Evolutionary conservation across 176 grass and related monocot species (phyloP).

Genomic region (Typha latifolia): DNA sequence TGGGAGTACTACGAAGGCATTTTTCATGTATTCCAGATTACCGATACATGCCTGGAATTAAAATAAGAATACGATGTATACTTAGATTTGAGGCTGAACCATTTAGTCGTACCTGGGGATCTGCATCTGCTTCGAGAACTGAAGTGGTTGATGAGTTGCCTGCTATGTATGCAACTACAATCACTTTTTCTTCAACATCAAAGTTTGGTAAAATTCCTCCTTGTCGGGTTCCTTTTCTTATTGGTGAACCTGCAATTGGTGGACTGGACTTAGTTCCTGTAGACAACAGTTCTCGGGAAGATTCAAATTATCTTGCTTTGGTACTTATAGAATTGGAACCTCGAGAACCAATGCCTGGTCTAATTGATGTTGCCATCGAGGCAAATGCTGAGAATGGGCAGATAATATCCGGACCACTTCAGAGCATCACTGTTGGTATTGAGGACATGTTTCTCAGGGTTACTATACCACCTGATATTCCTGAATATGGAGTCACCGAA

Average conservation of each 20-base stretch:
- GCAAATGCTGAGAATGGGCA: conserved; percentile 74
- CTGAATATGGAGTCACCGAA: conserved; percentile 19
- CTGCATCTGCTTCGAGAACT: conserved; percentile 29
- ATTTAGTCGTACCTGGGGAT: conserved; percentile 48
- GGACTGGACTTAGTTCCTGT: conserved; percentile 48
- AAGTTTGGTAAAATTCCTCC: conserved; percentile 67
- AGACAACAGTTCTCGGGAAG: conserved; percentile 27
- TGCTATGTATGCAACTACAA: conserved; percentile 66
- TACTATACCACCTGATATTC: conserved; percentile 37
- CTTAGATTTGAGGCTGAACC: conserved; percentile 78
- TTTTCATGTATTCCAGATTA: conserved; percentile 73
- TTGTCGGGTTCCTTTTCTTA: conserved; percentile 72
- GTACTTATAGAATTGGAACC: conserved; percentile 78
- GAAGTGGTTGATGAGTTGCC: conserved; percentile 42
- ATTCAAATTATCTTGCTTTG: conserved; percentile 30
- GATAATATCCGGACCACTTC: conserved; percentile 58
- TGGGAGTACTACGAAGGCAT: conserved; percentile 63
- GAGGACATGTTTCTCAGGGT: conserved; percentile 91
- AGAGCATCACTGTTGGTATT: conserved; percentile 64
- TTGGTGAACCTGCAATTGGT: conserved; percentile 52
- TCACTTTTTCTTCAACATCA: conserved; percentile 58
- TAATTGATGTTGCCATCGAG: conserved; percentile 56
- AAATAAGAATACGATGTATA: conserved; percentile 73
- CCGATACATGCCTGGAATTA: conserved; percentile 50
- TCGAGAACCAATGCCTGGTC: conserved; percentile 64